Evolutionary conservation across 208 protist species (phyloP), one percentile per base, ranked within the genome.

Genomic region (Trypanosoma boissoni): DNA sequence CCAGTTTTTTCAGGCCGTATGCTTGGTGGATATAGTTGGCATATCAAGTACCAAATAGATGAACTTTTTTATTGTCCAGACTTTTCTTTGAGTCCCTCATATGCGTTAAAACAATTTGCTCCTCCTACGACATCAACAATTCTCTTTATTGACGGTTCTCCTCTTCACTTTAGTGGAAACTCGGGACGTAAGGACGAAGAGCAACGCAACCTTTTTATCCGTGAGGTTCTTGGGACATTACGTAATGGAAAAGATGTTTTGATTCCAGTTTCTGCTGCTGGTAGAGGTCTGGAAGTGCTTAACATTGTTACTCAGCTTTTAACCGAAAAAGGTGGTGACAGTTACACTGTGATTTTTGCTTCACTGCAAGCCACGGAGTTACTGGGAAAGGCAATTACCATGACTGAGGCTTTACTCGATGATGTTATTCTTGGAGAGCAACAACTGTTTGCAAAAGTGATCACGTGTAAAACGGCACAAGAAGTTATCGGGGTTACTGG

Each of bases 21-120:
- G 71, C 73, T 93, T 24, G 89, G 89, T 12, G 76, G 79, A 32
- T 78, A 88, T 61, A 74, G 68, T 46, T 95, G 89, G 86, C 69
- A 69, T 20, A 76, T 95, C 48, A 87, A 80, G 57, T 92, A 91
- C 61, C 86, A 95, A 61, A 92, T 92, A 60, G 89, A 95, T 52
- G 82, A 91, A 52, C 53, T 95, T 21, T 82, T 95, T 49, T 95
- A 95, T 74, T 92, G 89, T 68, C 85, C 86, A 1, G 89, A 93
- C 58, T 92, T 81, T 57, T 86, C 89, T 3, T 48, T 86, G 26
- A 83, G 84, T 46, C 74, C 82, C 16, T 95, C 89, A 0, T 85
- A 88, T 61, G 71, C 72, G 18, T 67, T 95, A 41, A 86, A 85
- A 61, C 68, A 58, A 5, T 87, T 92, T 60, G 70, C 67, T 14